Evolutionary conservation across 2,329 filamentous ascomycete species (phyloP).

Genomic region (Claviceps monticola): DNA sequence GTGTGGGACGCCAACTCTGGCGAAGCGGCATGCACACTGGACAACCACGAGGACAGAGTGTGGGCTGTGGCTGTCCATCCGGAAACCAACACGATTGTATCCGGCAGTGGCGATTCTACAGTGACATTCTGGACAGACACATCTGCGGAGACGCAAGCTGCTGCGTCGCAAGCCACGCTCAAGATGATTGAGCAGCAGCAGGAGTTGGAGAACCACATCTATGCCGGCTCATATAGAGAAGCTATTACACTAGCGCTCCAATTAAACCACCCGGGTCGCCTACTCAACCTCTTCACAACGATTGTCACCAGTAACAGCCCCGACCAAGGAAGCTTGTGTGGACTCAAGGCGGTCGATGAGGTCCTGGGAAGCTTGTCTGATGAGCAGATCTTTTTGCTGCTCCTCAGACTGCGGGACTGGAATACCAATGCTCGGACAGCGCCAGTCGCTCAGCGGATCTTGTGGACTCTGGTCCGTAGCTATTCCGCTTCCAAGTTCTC

Average conservation of each 20-base stretch:
- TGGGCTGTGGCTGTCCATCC: constrained; percentile 75
- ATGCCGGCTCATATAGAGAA: constrained; percentile 75
- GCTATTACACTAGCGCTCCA: constrained; percentile 85
- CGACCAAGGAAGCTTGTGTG: constrained; percentile 50
- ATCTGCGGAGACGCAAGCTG: constrained; percentile 63
- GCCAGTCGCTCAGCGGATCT: constrained; percentile 69
- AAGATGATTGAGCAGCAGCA: constrained; percentile 88
- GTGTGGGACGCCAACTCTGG: constrained; percentile 84
- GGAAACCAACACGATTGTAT: constrained; percentile 59
- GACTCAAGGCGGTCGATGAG: constrained; percentile 60
- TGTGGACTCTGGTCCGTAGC: constrained; percentile 65
- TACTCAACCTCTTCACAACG: constrained; percentile 70
- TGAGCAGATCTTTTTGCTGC: constrained; percentile 71
- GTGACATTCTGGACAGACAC: constrained; percentile 95
- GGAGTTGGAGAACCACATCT: constrained; percentile 82
- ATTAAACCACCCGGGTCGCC: constrained; percentile 81
- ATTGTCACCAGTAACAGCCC: constrained; percentile 52
- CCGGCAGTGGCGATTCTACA: constrained; percentile 82
- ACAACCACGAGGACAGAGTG: constrained; percentile 93
- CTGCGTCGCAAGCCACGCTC: constrained; percentile 58
- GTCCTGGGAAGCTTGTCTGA: constrained; percentile 68
- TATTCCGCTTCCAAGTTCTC: constrained; percentile 71
- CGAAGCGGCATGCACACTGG: constrained; percentile 76
- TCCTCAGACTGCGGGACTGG: constrained; percentile 83
- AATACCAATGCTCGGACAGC: constrained; percentile 89